A percentile compares a stretch with the other conserved stretches of the same genome.
These are phyloP conservation scores for Exutisphaerella laricina DNA, from an alignment of 2,329 filamentous ascomycete genomes.

Conservation along the genomic window DNA sequence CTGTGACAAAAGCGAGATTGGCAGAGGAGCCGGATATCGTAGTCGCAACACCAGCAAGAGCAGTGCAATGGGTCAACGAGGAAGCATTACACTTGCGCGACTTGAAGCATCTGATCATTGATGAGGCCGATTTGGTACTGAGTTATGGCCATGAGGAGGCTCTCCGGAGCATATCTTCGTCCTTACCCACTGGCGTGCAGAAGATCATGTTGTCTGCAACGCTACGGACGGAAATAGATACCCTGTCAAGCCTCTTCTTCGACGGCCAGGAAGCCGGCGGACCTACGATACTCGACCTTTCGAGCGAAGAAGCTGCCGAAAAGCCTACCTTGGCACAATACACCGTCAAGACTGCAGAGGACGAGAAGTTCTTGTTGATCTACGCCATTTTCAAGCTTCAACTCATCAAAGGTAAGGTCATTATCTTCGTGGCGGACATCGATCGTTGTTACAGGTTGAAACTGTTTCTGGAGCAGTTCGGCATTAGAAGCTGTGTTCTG, in stretches of 20 bases:
- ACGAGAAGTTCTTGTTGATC: slow-evolving; percentile 89
- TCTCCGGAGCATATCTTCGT: slow-evolving; percentile 69
- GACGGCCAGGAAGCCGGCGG: slow-evolving; percentile 44
- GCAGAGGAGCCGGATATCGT: slow-evolving; percentile 83
- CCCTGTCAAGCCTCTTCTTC: slow-evolving; percentile 79
- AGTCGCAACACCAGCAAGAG: slow-evolving; percentile 83
- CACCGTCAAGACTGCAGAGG: slow-evolving; percentile 86
- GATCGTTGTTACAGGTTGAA: slow-evolving; percentile 89
- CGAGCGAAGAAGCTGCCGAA: slow-evolving; percentile 60
- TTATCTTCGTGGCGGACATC: slow-evolving; percentile 78
- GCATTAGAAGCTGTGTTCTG: slow-evolving; percentile 84
- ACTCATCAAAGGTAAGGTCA: slow-evolving; percentile 86
- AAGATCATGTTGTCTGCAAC: slow-evolving; percentile 93
- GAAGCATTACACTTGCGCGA: slow-evolving; percentile 64
- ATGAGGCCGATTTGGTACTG: slow-evolving; percentile 89
- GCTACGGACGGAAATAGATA: slow-evolving; percentile 78
- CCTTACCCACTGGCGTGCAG: slow-evolving; percentile 78
- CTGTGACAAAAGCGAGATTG: slow-evolving; percentile 79
- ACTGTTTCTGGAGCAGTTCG: slow-evolving; percentile 94
- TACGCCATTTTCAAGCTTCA: slow-evolving; percentile 96
- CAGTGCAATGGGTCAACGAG: slow-evolving; percentile 69
- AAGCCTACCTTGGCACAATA: slow-evolving; percentile 73
- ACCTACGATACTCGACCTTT: slow-evolving; percentile 73
- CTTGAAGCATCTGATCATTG: slow-evolving; percentile 75
- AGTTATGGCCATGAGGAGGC: slow-evolving; percentile 95